A percentile compares a stretch with the other conserved stretches of the same genome.
These are phyloP conservation scores for Pichia sporocuriosa DNA, from an alignment of 805 yeast species.

Conservation along the genomic window DNA sequence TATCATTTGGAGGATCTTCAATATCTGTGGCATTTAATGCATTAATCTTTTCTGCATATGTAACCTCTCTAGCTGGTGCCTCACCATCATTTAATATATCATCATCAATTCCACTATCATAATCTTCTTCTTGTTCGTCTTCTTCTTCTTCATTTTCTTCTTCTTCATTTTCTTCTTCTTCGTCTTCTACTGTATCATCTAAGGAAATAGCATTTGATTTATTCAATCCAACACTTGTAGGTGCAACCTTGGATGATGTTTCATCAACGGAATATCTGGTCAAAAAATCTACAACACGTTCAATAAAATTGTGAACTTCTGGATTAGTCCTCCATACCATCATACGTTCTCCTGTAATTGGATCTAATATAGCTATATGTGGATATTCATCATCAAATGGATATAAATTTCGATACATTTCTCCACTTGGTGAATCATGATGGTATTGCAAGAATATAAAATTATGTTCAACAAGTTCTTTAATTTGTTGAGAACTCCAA, in stretches of 20 bases:
- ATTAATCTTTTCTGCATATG: slow-evolving; percentile 16
- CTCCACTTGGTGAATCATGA: slow-evolving; percentile 68
- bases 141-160: slow-evolving; percentile 18
- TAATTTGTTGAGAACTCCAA: slow-evolving; percentile 70
- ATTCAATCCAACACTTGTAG: slow-evolving; percentile 29
- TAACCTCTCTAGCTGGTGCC: slow-evolving; percentile 11
- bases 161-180: slow-evolving; percentile 17
- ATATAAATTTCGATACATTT: slow-evolving; percentile 64
- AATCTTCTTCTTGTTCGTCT: slow-evolving; percentile 13
- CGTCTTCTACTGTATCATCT: slow-evolving; percentile 25
- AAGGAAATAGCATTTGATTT: slow-evolving; percentile 31
- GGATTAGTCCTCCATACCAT: slow-evolving; percentile 74
- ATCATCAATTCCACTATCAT: too few species aligned
- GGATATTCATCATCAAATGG: slow-evolving; percentile 64
- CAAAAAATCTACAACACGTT: slow-evolving; percentile 66
- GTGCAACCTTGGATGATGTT: slow-evolving; percentile 61
- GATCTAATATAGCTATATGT: slow-evolving; percentile 87
- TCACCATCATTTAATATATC: slow-evolving; percentile 19
- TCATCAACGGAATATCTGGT: slow-evolving; percentile 52
- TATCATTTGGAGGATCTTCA: slow-evolving; percentile 52
- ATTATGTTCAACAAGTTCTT: slow-evolving; percentile 53
- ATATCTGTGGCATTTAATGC: slow-evolving; percentile 31
- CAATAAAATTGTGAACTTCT: slow-evolving; percentile 48
- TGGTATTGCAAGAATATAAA: slow-evolving; percentile 86
- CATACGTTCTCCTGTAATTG: slow-evolving; percentile 90